Base-by-base conservation (phyloP, 331 rosid species). In the Pyrus hybrid region DNA sequence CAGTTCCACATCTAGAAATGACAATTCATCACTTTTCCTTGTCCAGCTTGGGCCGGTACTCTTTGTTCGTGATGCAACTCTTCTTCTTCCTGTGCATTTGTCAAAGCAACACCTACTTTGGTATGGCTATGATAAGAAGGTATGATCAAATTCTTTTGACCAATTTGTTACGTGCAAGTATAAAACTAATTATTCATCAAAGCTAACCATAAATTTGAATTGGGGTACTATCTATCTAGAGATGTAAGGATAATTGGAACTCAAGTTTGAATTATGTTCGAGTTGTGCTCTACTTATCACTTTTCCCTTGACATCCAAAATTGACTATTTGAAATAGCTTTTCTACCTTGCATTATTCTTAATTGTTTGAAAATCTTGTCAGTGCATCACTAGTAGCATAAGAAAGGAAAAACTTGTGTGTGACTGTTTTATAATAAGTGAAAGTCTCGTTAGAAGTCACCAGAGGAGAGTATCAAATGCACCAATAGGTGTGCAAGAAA, bases 41-140 rank as follows among this genome's bases (percentile, higher is more conserved):
- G 91, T 95, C 76, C 99, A 95, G 82, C 96, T 95, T 87, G 98
- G 99, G 53, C 96, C 99, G 3, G 86, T 95, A 21, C 97, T 91
- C 68, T 93, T 86, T 80, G 92, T 95, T 76, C 98, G 96, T 63
- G 97, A 92, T 81, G 85, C 99, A 14, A 92, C 97, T 14, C 97
- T 95, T 81, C 98, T 95, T 83, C 82, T 95, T 73, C 99, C 99
- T 1, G 91, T 95, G 68, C 98, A 95, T 86, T 80, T 92, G 83
- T 95, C 99, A 76, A 92, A 95, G 86, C 96, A 95, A 76, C 96
- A 91, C 86, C 86, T 95, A 83, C 90, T 95, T 80, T 95, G 97
- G 99, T 95, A 95, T 78, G 99, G 99, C 70, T 95, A 95, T 74
- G 99, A 95, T 77, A 88, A 90, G 80, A 95, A 95, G 99, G 99